Base-by-base conservation (phyloP, 2,329 filamentous ascomycete genomes). In the Lachnellula cervina region DNA sequence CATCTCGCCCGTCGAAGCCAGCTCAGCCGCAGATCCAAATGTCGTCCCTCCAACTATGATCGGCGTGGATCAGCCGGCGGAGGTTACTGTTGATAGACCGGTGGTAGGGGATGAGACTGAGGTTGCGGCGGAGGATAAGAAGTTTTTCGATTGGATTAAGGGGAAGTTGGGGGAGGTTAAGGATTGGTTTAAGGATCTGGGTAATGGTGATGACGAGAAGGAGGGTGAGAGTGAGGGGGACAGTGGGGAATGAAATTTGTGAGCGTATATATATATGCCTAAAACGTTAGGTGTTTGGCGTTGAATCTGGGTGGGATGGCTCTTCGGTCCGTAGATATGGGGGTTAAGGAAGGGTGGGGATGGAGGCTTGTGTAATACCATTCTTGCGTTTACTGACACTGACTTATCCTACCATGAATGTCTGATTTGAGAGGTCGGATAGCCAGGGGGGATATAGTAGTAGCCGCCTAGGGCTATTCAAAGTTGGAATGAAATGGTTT, bases 131-230 rank as follows among this genome's bases (percentile, higher is more conserved):
- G 52, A 65, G 52, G 44, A 63, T 59, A 67, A 76, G 57, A 68
- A 69, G 4, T 71, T 77, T 35, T 81, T 78, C 77, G 71, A 77
- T 49, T 82, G 80, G 80, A 62, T 82, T 13, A 76, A 72, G 2
- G 75, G 73, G 37, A 76, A 80, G 58, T 65, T 81, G 13, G 71
- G 70, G 34, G 68, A 76, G 35, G 69, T 75, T 11, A 69, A 66
- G 53, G 64, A 57, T 7, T 69, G 67, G 67, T 25, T 61, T 4
- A 23, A 40, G n/a, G 52, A 37, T 3, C n/a, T 60, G 32, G 48
- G 35, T 13, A 47, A 38, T n/a, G 42, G 49, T 19, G 43, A 35
- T 44, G 37, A n/a, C 21, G 47, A 38, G 21, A 42, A 17, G 23
- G 49, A n/a, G 17, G 37, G 13, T 34, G 49, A n/a, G 17, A 25